Conservation (phyloP, 208 protist genomes). For the Angomonas ambiguus region DNA sequence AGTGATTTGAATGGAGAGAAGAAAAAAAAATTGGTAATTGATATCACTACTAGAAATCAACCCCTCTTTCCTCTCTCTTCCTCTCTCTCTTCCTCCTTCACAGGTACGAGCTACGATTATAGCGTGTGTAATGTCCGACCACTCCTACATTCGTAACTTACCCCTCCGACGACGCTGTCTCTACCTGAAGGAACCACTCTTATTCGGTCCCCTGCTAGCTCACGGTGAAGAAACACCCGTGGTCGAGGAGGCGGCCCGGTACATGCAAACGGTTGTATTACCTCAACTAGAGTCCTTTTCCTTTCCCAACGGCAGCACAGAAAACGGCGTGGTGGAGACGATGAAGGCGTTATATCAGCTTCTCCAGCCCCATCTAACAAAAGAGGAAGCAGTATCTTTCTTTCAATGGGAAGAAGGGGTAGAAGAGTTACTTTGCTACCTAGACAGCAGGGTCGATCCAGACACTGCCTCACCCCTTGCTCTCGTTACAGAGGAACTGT, state of each 20-base stretch:
- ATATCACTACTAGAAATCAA: background rate
- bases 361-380: no score
- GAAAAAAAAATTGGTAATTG: constrained; percentile 6
- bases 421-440: background rate
- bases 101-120: background rate
- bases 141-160: constrained; percentile 32
- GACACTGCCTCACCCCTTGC: background rate
- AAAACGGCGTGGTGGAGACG: no score
- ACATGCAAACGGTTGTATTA: no score
- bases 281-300: no score
- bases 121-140: constrained; percentile 4
- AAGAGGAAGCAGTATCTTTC: no score
- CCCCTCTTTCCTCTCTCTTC: background rate
- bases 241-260: background rate
- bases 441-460: background rate
- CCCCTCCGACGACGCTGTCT: constrained; percentile 61
- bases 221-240: background rate
- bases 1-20: background rate
- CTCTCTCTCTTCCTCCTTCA: background rate
- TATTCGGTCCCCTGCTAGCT: constrained; percentile 12
- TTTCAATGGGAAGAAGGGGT: background rate
- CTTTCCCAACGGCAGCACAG: no score
- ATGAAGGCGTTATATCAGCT: no score
- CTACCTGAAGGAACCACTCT: constrained; percentile 47
- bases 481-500: background rate